Evolutionary conservation across 306 rosid genomes (phyloP), one percentile per base, ranked within the genome.

Genomic region (Gynostemma pentaphyllum): DNA sequence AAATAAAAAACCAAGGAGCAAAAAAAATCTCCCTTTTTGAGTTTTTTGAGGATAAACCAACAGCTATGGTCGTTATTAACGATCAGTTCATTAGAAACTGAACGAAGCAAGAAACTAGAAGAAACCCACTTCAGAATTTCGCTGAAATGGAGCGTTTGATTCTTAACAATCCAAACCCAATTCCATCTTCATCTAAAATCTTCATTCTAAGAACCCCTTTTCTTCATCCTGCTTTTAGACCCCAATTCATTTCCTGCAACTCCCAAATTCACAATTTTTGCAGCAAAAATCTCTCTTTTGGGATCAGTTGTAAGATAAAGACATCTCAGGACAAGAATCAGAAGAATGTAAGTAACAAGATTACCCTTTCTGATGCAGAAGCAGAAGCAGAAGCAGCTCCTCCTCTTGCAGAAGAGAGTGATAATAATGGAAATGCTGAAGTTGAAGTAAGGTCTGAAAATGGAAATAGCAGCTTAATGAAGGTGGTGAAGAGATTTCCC

Each of bases 291-390:
- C 60, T 57, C 41, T 45, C 79, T 45, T 44, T 80, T 68, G 45
- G 82, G 64, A 26, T 73, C 74, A 71, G 29, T 49, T 86, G 83
- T 47, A 70, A 71, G 68, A 70, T 79, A 7, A 84, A 82, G 73
- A 71, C 70, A 26, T 76, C 89, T 48, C 89, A 45, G 49, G 86
- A 77, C n/a, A 66, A 72, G 45, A 65, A 76, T 66, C 77, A 63
- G 72, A 78, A 70, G 23, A 72, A 49, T 2, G 62, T 76, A 13
- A 12, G 77, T 42, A 83, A 81, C 80, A 84, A 80, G 85, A 92
- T 92, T 70, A 62, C 86, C 37, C 78, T 86, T 21, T 84, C 95
- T n/a, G n/a, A n/a, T n/a, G n/a, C n/a, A n/a, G n/a, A n/a, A n/a
- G n/a, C n/a, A n/a, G n/a, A n/a, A n/a, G n/a, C n/a, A 6, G 90